These are phyloP conservation scores for Strobilomyces echinocephalus DNA, from an alignment of 768 basidiomycete species.

Conservation along the genomic window DNA sequence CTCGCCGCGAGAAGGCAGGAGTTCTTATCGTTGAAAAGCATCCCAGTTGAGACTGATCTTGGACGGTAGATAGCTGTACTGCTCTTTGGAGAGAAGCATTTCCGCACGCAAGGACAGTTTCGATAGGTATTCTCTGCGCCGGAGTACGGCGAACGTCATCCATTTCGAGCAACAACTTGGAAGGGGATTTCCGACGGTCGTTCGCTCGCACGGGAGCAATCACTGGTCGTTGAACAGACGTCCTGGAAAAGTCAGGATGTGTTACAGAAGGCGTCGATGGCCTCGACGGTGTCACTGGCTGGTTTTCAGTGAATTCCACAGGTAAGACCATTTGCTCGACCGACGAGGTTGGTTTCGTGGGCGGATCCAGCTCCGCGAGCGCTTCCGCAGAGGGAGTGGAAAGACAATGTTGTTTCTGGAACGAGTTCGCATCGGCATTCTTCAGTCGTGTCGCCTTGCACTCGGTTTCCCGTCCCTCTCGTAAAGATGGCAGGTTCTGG, in stretches of 20 bases:
- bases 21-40: conserved; percentile 13
- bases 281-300: conserved; percentile 18
- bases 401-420: conserved; percentile 48
- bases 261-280: conserved; percentile 11
- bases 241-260: conserved; percentile 16
- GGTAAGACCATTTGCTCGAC: conserved; percentile 10
- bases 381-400: conserved; percentile 53
- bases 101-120: conserved; percentile 46
- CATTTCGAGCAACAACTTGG: conserved; percentile 32
- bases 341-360: conserved; percentile 17
- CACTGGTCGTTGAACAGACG: conserved; percentile 23
- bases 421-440: conserved; percentile 12
- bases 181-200: conserved; percentile 22
- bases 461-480: conserved; percentile 18
- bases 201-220: conserved; percentile 26
- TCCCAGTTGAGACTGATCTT: conserved; percentile 20
- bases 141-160: conserved; percentile 50
- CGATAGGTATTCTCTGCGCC: conserved; percentile 58
- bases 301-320: conserved; percentile 13
- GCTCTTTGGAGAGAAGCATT: conserved; percentile 47
- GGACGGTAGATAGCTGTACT: conserved; percentile 28
- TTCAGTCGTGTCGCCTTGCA: conserved; percentile 31
- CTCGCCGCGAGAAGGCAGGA: conserved; percentile 41
- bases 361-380: conserved; percentile 36
- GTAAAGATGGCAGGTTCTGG: not conserved